phyloP scores from a whole-genome alignment of 2,329 filamentous ascomycete genomes.

The Sordariomycetes sp. region DNA sequence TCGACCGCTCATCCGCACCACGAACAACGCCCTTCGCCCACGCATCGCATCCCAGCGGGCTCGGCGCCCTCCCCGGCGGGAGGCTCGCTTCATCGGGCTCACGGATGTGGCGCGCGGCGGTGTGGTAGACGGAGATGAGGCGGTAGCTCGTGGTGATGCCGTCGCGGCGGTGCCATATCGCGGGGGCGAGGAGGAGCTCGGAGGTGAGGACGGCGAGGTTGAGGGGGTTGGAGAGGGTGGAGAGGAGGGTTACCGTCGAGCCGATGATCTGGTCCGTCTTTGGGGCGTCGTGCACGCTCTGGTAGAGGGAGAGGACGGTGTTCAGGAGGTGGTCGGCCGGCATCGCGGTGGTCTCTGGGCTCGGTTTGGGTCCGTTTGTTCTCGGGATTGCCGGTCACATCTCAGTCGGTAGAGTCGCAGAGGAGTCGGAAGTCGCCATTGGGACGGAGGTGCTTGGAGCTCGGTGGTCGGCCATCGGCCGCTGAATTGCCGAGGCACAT shows the following conservation, averaged over 20 bases:
- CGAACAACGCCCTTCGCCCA: conserved; percentile 45
- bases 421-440: neutral
- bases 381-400: neutral
- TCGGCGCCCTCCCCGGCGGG: conserved; percentile 12
- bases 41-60: conserved; percentile 31
- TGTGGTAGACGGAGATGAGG: conserved; percentile 59
- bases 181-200: conserved; percentile 57
- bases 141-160: conserved; percentile 50
- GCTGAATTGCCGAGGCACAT: conserved; percentile 2
- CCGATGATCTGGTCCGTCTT: conserved; percentile 46
- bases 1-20: conserved; percentile 43
- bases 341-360: conserved; percentile 28
- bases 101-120: conserved; percentile 43
- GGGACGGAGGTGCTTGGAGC: neutral
- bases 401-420: neutral
- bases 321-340: conserved; percentile 53
- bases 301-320: conserved; percentile 48
- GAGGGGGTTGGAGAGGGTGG: conserved; percentile 58
- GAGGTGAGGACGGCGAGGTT: conserved; percentile 63
- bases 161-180: conserved; percentile 52
- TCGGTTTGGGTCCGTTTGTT: neutral
- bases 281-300: conserved; percentile 34
- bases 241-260: conserved; percentile 54
- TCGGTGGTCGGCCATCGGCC: neutral
- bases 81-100: conserved; percentile 18